A percentile compares a stretch with the other conserved stretches of the same genome.
phyloP scores from a whole-genome alignment of 2,329 filamentous ascomycete genomes.

The Emmonsiellopsis sp. region DNA sequence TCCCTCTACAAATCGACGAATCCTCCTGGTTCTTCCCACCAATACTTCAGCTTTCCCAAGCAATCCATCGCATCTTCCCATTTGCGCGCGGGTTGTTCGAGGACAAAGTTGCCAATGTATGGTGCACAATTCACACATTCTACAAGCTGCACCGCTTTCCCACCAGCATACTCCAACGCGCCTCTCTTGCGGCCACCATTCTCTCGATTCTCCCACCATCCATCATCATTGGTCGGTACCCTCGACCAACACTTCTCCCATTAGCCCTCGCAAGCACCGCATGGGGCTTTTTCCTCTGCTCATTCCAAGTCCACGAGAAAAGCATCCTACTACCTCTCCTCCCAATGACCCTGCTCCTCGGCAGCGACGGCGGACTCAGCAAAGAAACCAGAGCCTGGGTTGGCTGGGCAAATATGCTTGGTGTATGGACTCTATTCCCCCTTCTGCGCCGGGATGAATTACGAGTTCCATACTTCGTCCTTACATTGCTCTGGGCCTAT shows the following conservation, averaged over 20 bases:
- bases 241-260: conserved; percentile 66
- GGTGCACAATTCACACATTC: conserved; percentile 87
- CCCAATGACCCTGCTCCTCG: conserved; percentile 83
- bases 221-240: conserved; percentile 66
- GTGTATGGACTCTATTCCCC: conserved; percentile 88
- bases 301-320: conserved; percentile 98
- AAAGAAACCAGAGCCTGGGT: conserved; percentile 79
- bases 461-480: conserved; percentile 70
- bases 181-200: conserved; percentile 66
- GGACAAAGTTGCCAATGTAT: conserved; percentile 97
- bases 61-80: conserved; percentile 87
- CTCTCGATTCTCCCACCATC: conserved; percentile 70
- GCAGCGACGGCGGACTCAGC: conserved; percentile 65
- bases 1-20: conserved; percentile 52
- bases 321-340: conserved; percentile 85
- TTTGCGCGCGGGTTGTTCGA: conserved; percentile 95
- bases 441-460: conserved; percentile 78
- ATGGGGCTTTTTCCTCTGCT: conserved; percentile 97
- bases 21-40: conserved; percentile 64
- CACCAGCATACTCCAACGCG: conserved; percentile 60
- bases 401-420: conserved; percentile 87
- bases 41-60: conserved; percentile 69
- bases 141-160: conserved; percentile 77
- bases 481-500: conserved; percentile 84
- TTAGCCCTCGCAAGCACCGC: conserved; percentile 72